These are phyloP conservation scores for Solanum arcanum DNA, from an alignment of 257 asterid genomes.

Conservation along the genomic window DNA sequence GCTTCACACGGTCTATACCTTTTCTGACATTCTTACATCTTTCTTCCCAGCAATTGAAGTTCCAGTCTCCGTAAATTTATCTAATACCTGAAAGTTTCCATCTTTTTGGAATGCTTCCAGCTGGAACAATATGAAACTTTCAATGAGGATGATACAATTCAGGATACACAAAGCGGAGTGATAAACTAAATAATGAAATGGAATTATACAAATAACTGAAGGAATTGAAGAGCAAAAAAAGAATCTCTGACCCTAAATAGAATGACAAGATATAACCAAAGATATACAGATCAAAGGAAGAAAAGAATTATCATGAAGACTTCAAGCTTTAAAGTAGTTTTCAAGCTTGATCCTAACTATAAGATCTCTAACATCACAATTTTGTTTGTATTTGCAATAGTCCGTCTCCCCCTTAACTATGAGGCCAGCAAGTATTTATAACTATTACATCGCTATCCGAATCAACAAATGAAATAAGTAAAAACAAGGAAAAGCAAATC, in stretches of 20 bases:
- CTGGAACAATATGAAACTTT: constrained; percentile 31
- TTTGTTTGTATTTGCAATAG: neutral
- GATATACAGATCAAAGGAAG: neutral
- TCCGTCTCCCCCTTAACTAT: neutral
- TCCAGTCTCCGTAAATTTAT: constrained; percentile 27
- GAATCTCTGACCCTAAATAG: neutral
- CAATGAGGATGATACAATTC: constrained; percentile 1
- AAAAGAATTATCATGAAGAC: neutral
- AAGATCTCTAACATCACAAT: neutral
- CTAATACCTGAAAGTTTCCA: constrained; percentile 67
- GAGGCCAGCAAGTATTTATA: neutral
- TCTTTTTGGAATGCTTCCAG: constrained; percentile 60
- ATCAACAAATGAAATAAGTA: neutral
- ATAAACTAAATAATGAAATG: neutral
- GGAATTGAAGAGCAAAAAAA: neutral
- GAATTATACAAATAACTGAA: neutral
- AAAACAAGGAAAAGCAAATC: neutral
- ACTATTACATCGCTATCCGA: neutral
- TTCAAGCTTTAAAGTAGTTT: neutral
- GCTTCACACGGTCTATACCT: constrained; percentile 26
- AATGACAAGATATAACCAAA: neutral
- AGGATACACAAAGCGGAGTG: neutral
- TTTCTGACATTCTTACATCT: constrained; percentile 14
- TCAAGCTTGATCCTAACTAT: neutral
- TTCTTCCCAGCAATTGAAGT: constrained; percentile 14